Evolutionary conservation across 495 filamentous ascomycete species (phyloP), one percentile per base, ranked within the genome.

Genomic region (Xylaria telfairii): DNA sequence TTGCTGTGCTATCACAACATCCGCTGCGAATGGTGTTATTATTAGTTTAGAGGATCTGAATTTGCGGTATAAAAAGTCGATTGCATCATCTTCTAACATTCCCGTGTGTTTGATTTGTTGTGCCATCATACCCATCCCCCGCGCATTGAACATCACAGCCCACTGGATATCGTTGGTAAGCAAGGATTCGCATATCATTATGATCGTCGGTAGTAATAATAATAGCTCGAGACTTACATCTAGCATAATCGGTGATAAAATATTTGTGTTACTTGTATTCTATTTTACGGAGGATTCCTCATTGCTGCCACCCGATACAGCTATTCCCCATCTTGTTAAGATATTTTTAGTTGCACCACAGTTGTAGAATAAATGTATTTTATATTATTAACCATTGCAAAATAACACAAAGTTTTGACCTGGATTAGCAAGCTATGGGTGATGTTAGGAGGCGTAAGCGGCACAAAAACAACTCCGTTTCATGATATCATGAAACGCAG

Each of bases 401-500:
- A 53, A 53, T 53, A 53, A 53, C 47, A 26, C 47, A 53, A 53
- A 53, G 21, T 3, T 53, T 53, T 10, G 47, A 53, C 47, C 24
- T 53, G 21, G 47, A 53, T 53, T 53, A 53, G 47, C 47, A 53
- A n/a, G 47, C 47, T 21, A 53, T 53, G n/a, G 47, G 47, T 53
- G 47, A 21, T 53, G 47, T 53, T 53, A 53, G 47, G 47, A 21
- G 47, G n/a, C 47, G 15, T 53, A 21, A 26, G 47, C 47, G n/a
- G 47, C 47, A 53, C 47, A 26, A 26, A 53, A 53, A 53, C 47
- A 53, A 53, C 1, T 24, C 47, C 47, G 47, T 53, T 53, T 53
- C 47, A 53, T 53, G 47, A 53, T 53, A 53, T 56, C 21, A 56
- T 56, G 53, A 56, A 56, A 56, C 24, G 53, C 21, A 56, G 53